Conservation (phyloP, 1,284 basidiomycete species). For the Fomes fomentarius region DNA sequence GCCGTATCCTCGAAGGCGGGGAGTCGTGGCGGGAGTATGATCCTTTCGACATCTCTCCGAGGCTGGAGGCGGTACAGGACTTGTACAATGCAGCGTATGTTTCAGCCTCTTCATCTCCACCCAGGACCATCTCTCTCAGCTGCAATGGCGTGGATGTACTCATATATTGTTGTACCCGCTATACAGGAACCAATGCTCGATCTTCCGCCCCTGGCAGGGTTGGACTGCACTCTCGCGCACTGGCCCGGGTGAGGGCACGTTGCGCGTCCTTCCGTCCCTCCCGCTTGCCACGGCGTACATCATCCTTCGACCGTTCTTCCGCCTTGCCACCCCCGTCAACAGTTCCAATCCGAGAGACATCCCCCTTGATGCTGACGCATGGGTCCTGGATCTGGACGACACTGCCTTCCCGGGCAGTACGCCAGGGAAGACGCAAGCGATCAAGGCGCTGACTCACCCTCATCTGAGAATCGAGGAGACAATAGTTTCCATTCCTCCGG, state of each 20-base stretch:
- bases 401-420: slow-evolving; percentile 65
- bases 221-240: slow-evolving; percentile 72
- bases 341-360: slow-evolving; percentile 7
- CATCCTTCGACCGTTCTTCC: slow-evolving; percentile 80
- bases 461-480: slow-evolving; percentile 64
- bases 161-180: no score
- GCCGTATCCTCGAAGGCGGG: slow-evolving; percentile 50
- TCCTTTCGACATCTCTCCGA: slow-evolving; percentile 54
- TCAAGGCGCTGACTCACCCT: slow-evolving; percentile 67
- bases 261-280: slow-evolving; percentile 61
- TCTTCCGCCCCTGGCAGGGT: slow-evolving; percentile 81
- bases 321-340: slow-evolving; percentile 26
- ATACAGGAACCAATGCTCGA: slow-evolving; percentile 65
- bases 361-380: slow-evolving; percentile 50
- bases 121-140: no score
- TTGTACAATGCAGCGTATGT: slow-evolving; percentile 56
- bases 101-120: no score
- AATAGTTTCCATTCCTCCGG: slow-evolving; percentile 54
- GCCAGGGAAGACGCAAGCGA: slow-evolving; percentile 66
- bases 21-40: slow-evolving; percentile 59
- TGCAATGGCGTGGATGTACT: no score
- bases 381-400: slow-evolving; percentile 64
- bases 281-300: slow-evolving; percentile 66
- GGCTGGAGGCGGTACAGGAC: slow-evolving; percentile 58
- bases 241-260: slow-evolving; percentile 67